Evolutionary conservation across 495 filamentous ascomycete species (phyloP), one percentile per base, ranked within the genome.

Genomic region (Ramalina intermedia): DNA sequence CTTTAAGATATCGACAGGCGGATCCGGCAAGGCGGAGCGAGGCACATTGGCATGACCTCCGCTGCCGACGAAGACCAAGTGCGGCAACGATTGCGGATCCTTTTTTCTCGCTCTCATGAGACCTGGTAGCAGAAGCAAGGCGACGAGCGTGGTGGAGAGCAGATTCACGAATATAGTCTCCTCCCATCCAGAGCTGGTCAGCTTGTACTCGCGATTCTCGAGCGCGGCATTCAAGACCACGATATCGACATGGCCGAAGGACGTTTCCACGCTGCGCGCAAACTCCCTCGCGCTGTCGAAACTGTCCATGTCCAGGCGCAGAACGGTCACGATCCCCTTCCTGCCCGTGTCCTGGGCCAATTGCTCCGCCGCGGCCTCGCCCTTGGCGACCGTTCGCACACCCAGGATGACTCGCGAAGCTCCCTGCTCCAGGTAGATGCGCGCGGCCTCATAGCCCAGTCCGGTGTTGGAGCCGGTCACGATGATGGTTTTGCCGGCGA

Each of bases 381-480:
- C 79, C 17, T 70, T 71, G 1, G 53, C 41, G 0, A 63, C 43
- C 41, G 66, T 72, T 13, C 78, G 75, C 1, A 77, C 75, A 4
- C 66, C 76, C 0, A 82, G 55, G 49, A 81, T 73, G 7, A 81
- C 63, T 46, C 59, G 64, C 0, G 63, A 58, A 4, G 78, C 66
- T 0, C 61, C 59, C 6, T 71, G 63, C 11, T 55, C 52, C 3
- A 76, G 64, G 29, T 80, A 61, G 39, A 76, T 71, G 2, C 57
- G 55, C 3, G 70, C 64, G 27, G 68, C 67, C 53, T 73, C 67
- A 2, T 68, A 55, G n/a, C 76, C 76, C 0, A 80, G 62, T 3
- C 76, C 76, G 4, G 63, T 62, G 55, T 72, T 78, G 43, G 63
- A 50, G 9, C 76, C 76, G 4, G 72, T 79, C 18, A 80, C 54